Percentiles rank a stretch among this genome's conserved stretches.
phyloP scores from a whole-genome alignment of 176 grass and related monocot genomes.

The Alopecurus myosuroides region DNA sequence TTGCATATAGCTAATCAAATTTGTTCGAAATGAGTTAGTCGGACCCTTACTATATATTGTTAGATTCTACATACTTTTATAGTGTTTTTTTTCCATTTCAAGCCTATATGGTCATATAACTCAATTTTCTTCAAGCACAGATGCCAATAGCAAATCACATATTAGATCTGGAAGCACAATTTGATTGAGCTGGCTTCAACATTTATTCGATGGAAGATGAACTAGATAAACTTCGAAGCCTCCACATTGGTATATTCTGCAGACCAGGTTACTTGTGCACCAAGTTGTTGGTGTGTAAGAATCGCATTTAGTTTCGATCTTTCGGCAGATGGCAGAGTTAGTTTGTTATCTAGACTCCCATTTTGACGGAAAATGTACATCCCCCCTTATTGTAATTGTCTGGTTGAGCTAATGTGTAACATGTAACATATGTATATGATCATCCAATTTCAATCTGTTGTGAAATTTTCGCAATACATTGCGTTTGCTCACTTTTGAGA shows the following conservation, averaged over 20 bases:
- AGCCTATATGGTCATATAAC: no score
- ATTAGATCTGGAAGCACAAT: conserved; percentile 15
- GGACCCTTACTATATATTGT: conserved; percentile 1
- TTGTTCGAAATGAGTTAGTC: not conserved
- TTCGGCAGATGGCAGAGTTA: not conserved
- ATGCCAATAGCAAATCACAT: not conserved
- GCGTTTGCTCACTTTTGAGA: not conserved
- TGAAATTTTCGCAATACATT: not conserved
- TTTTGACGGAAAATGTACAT: conserved; percentile 9
- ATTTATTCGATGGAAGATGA: not conserved
- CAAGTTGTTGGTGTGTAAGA: not conserved
- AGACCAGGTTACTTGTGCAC: not conserved
- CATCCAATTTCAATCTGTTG: not conserved
- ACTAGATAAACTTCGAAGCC: not conserved
- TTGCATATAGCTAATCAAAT: conserved; percentile 1
- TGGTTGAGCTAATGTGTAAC: not conserved
- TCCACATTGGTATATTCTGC: not conserved
- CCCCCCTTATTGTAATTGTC: not conserved
- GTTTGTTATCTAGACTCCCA: not conserved
- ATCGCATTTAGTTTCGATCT: not conserved
- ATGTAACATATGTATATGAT: conserved; percentile 12
- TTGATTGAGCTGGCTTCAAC: conserved; percentile 21
- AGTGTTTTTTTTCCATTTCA: no score
- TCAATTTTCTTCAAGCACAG: no score
- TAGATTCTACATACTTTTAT: no score